A percentile compares a stretch with the other conserved stretches of the same genome.
These are phyloP conservation scores for Ophiostoma fasciatum DNA, from an alignment of 2,329 filamentous ascomycete genomes.

Conservation along the genomic window DNA sequence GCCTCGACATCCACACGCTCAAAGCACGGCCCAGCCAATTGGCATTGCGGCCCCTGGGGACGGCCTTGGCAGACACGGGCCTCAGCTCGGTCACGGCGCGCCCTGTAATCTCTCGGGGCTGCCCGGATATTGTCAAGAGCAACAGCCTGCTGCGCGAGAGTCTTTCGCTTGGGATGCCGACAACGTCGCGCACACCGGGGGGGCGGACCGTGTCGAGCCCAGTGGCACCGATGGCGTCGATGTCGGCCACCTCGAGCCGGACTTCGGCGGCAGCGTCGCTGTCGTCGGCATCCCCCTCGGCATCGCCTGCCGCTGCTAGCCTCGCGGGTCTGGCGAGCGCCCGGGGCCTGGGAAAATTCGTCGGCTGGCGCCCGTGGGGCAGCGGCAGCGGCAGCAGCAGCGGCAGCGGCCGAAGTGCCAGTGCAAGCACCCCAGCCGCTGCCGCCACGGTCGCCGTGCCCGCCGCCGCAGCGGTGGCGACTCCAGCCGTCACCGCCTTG, in stretches of 20 bases:
- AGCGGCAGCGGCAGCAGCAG: constrained; percentile 6
- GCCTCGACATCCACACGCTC: constrained; percentile 79
- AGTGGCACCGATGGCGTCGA: neutral
- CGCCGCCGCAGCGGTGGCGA: too few species aligned
- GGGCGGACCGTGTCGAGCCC: constrained; percentile 14
- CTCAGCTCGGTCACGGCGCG: constrained; percentile 44
- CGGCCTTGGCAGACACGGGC: constrained; percentile 37
- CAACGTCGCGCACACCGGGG: constrained; percentile 13
- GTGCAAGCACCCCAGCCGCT: too few species aligned
- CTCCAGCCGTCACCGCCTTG: too few species aligned
- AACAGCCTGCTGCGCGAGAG: constrained; percentile 44
- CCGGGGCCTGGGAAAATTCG: too few species aligned
- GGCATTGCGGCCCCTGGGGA: constrained; percentile 38
- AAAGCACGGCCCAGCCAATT: constrained; percentile 64
- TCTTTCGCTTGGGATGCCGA: constrained; percentile 24
- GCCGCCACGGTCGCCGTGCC: too few species aligned
- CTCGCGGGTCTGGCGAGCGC: too few species aligned
- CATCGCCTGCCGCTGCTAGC: too few species aligned
- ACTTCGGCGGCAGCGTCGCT: constrained; percentile 1
- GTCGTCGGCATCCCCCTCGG: too few species aligned
- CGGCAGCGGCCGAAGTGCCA: neutral
- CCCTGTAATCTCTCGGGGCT: constrained; percentile 34
- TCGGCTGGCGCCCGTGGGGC: constrained; percentile 28
- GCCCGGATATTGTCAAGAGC: constrained; percentile 29
- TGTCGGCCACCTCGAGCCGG: constrained; percentile 8